These are phyloP conservation scores for Phytopythium ostracodes DNA, from an alignment of 352 stramenopile genomes.

Conservation along the genomic window DNA sequence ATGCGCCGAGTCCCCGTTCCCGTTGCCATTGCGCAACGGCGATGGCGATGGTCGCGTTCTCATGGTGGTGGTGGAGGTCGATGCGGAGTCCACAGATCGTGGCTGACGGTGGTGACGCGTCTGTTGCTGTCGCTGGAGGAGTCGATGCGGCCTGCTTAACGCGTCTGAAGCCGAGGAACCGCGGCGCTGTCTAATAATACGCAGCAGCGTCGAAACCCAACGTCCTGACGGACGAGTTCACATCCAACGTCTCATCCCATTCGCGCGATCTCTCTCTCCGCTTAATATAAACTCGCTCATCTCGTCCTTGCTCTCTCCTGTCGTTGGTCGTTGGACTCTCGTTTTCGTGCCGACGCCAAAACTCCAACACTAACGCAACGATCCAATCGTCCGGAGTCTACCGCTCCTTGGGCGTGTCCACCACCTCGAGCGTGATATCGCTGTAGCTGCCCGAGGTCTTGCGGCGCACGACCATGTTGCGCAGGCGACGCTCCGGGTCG, in stretches of 20 bases:
- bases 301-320: not conserved
- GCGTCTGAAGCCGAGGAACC: not conserved
- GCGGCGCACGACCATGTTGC: conserved; percentile 48
- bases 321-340: not conserved
- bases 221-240: not conserved
- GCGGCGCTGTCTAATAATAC: not conserved
- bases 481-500: conserved; percentile 68
- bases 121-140: not conserved
- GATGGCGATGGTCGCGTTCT: conserved; percentile 16
- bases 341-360: not conserved
- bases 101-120: not conserved
- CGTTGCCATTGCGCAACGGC: conserved; percentile 7
- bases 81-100: not conserved
- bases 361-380: conserved; percentile 4
- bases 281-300: not conserved
- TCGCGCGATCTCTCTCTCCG: not conserved
- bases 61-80: conserved; percentile 7
- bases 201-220: not conserved
- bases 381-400: not conserved
- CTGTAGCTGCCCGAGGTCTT: conserved; percentile 82
- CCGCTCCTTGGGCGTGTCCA: conserved; percentile 59
- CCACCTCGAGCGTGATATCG: conserved; percentile 61
- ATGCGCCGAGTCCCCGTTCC: not conserved
- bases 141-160: not conserved
- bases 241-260: conserved; percentile 1